phyloP scores from a whole-genome alignment of 2,329 filamentous ascomycete genomes.

The Penicillium oxalicum region DNA sequence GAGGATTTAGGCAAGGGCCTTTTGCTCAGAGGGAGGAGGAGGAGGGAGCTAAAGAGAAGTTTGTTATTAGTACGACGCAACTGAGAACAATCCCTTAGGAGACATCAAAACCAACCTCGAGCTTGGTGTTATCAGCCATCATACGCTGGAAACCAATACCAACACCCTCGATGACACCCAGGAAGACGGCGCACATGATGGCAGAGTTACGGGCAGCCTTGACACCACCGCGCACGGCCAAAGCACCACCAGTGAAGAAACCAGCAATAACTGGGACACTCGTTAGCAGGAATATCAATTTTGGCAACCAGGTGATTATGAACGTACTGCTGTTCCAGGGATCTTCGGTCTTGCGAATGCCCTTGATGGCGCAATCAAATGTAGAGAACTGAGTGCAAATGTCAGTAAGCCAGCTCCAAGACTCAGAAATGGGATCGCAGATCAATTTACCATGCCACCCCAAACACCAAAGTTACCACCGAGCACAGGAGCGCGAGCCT shows the following conservation, averaged over 20 bases:
- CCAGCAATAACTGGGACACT: slow-evolving; percentile 66
- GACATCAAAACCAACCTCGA: slow-evolving; percentile 56
- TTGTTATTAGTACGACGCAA: background rate
- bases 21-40: slow-evolving; percentile 31
- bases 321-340: slow-evolving; percentile 79
- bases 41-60: slow-evolving; percentile 29
- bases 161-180: slow-evolving; percentile 95
- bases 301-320: too few relatives aligned
- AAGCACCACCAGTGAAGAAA: slow-evolving; percentile 89
- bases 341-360: slow-evolving; percentile 90
- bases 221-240: slow-evolving; percentile 86
- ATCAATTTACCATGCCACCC: slow-evolving; percentile 78
- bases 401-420: background rate
- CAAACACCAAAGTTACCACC: slow-evolving; percentile 98
- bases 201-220: slow-evolving; percentile 91
- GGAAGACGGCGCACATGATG: slow-evolving; percentile 88
- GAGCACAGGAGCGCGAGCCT: slow-evolving; percentile 90
- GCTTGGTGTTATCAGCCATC: slow-evolving; percentile 81
- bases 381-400: slow-evolving; percentile 41
- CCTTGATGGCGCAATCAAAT: slow-evolving; percentile 96
- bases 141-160: slow-evolving; percentile 93
- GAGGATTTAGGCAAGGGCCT: slow-evolving; percentile 31
- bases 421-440: too few relatives aligned
- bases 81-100: background rate
- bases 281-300: background rate